These are phyloP conservation scores for Brassica rapa DNA, from an alignment of 345 rosid species.

Conservation along the genomic window DNA sequence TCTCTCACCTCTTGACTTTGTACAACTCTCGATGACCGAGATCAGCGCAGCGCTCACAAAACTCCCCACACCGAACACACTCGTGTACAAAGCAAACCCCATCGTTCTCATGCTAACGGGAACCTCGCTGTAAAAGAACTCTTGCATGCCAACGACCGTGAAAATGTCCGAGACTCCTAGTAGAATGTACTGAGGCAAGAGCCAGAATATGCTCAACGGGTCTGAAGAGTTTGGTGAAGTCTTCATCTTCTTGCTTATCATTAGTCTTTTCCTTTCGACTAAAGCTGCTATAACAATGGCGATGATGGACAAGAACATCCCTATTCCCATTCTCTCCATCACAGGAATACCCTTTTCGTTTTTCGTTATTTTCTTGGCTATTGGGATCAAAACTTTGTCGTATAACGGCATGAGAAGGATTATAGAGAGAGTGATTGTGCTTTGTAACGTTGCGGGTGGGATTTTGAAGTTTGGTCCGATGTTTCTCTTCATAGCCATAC, in stretches of 20 bases:
- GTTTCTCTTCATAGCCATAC: conserved; percentile 77
- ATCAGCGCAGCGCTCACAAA: conserved; percentile 78
- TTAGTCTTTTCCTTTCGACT: conserved; percentile 69
- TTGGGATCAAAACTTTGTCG: conserved; percentile 64
- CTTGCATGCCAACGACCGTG: conserved; percentile 97
- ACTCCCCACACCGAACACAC: conserved; percentile 95
- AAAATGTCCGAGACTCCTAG: conserved; percentile 86
- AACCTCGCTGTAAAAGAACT: conserved; percentile 88
- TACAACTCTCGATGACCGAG: conserved; percentile 49
- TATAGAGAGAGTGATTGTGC: conserved; percentile 82
- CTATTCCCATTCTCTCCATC: conserved; percentile 84
- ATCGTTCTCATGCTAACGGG: conserved; percentile 83
- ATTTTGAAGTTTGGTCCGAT: conserved; percentile 71
- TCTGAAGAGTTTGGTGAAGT: conserved; percentile 21
- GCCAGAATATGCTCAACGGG: conserved; percentile 75
- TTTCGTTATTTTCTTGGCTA: conserved; percentile 44
- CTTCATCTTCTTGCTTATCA: conserved; percentile 38
- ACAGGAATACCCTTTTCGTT: conserved; percentile 59
- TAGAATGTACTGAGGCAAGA: conserved; percentile 82
- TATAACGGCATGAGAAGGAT: conserved; percentile 86
- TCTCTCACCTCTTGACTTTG: conserved; percentile 43
- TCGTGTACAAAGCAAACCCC: conserved; percentile 87
- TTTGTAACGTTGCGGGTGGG: conserved; percentile 92
- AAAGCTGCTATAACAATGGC: conserved; percentile 81
- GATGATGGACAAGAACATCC: conserved; percentile 76